Evolutionary conservation across 2,329 filamentous ascomycete species (phyloP).

Genomic region (Fusarium pseudograminearum): DNA sequence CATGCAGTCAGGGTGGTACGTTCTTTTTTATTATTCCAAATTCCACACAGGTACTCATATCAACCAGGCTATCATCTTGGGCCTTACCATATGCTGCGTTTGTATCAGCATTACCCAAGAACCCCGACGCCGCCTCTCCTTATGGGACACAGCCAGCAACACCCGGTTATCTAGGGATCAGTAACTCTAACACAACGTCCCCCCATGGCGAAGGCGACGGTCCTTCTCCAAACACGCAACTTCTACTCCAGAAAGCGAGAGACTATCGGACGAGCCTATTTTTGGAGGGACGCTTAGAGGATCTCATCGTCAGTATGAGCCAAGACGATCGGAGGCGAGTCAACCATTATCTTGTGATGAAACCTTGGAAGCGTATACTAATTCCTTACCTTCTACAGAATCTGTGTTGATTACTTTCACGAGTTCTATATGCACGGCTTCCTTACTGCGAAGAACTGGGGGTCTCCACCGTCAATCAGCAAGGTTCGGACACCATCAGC

Average conservation of each 20-base stretch:
- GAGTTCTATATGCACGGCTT: constrained; percentile 28
- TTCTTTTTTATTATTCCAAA: accelerated
- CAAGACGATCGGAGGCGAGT: constrained; percentile 22
- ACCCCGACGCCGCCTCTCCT: constrained; percentile 7
- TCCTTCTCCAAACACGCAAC: constrained; percentile 24
- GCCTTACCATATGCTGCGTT: constrained; percentile 28
- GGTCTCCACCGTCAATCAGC: background rate
- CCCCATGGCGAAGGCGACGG: background rate
- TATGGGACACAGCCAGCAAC: background rate
- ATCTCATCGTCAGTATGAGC: constrained; percentile 12
- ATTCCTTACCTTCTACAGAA: accelerated
- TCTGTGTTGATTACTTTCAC: constrained; percentile 27
- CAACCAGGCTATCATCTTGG: constrained; percentile 5
- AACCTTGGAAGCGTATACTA: background rate
- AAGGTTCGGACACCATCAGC: background rate
- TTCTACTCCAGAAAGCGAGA: constrained; percentile 11
- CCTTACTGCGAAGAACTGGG: constrained; percentile 9
- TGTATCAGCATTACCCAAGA: background rate
- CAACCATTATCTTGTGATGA: accelerated
- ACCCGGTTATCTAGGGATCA: constrained; percentile 20
- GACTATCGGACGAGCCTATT: constrained; percentile 14
- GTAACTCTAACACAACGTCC: background rate
- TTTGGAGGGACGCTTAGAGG: constrained; percentile 8
- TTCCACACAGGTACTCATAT: accelerated
- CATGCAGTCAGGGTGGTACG: background rate